Percentiles rank a stretch among this genome's conserved stretches.
phyloP scores from a whole-genome alignment of 345 rosid genomes.

The Salix caprea region DNA sequence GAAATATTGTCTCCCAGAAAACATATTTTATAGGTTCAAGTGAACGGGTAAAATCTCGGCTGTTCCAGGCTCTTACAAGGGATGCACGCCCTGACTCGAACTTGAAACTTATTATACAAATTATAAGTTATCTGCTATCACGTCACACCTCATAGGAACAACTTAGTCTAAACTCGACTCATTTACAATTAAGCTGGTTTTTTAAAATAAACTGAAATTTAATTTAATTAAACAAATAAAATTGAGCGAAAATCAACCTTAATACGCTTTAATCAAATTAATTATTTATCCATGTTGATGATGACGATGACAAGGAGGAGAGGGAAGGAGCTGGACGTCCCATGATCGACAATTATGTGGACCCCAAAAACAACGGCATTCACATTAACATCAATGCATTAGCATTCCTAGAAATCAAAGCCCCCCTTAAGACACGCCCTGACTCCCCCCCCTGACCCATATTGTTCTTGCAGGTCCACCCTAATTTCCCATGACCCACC shows the following conservation, averaged over 20 bases:
- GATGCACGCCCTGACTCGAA: no score
- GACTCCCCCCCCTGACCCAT: conserved; percentile 30
- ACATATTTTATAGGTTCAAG: accelerated
- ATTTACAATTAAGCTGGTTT: not conserved
- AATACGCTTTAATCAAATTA: not conserved
- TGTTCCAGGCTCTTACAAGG: no score
- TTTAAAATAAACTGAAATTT: not conserved
- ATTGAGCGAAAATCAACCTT: not conserved
- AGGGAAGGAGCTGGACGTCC: not conserved
- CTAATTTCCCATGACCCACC: conserved; percentile 38
- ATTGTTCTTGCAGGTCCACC: conserved; percentile 34
- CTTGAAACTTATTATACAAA: no score
- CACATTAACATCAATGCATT: conserved; percentile 21
- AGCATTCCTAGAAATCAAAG: conserved; percentile 30
- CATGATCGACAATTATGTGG: not conserved
- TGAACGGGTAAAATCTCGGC: no score
- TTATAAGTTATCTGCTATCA: no score
- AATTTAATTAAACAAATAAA: not conserved
- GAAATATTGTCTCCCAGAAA: no score
- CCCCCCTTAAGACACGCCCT: conserved; percentile 54
- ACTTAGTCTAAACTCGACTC: not conserved
- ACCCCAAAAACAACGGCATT: not conserved
- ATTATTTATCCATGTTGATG: not conserved
- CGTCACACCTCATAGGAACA: accelerated
- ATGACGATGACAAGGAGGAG: not conserved